phyloP scores from a whole-genome alignment of 257 asterid species.

The Gardenia jasminoides region DNA sequence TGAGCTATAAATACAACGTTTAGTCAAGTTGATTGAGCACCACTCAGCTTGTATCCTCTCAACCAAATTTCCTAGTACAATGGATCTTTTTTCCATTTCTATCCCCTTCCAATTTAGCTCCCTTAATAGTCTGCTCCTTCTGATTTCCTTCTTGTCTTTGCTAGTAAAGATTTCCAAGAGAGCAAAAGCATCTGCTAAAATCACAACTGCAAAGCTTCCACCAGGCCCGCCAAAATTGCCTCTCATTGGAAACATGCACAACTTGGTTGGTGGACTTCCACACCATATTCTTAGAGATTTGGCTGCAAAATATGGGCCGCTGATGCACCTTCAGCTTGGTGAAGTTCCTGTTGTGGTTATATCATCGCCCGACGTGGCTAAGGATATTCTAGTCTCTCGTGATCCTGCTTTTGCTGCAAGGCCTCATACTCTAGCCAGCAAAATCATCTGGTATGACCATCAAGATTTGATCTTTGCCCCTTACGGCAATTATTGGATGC shows the following conservation, averaged over 20 bases:
- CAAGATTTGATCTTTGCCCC: not conserved
- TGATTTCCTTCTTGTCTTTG: not conserved
- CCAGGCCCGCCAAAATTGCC: not conserved
- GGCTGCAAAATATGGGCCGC: not conserved
- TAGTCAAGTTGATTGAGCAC: too few species aligned
- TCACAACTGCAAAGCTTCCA: not conserved
- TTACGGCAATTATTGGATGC: not conserved
- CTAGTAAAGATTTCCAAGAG: not conserved
- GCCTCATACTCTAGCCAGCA: not conserved
- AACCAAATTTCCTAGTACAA: too few species aligned
- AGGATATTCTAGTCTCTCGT: not conserved
- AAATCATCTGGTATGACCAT: constrained; percentile 1
- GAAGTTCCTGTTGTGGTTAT: not conserved
- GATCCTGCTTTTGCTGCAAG: not conserved
- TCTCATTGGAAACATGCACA: not conserved
- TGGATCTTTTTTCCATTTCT: too few species aligned
- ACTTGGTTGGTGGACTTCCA: not conserved
- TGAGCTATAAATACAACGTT: too few species aligned
- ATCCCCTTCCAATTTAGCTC: too few species aligned
- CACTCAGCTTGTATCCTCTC: too few species aligned
- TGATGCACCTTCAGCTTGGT: not conserved
- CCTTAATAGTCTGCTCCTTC: not conserved
- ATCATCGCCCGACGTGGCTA: not conserved
- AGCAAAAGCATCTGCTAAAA: not conserved
- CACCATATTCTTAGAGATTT: not conserved